Evolutionary conservation across 306 rosid genomes (phyloP).

Genomic region (Lupinus albus): DNA sequence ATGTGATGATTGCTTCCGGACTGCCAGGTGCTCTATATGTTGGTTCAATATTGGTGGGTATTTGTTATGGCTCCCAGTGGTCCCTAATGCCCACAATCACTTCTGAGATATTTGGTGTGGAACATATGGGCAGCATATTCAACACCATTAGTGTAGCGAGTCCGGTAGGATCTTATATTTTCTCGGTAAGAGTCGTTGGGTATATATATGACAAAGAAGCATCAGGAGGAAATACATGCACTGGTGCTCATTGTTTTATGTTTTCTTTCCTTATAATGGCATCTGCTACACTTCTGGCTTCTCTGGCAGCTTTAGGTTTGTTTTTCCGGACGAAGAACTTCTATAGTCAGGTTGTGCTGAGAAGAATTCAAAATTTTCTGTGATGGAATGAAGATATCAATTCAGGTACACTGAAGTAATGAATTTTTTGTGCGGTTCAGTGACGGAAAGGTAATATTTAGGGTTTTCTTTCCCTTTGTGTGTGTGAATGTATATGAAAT

Average conservation of each 20-base stretch:
- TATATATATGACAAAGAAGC: slow-evolving; percentile 69
- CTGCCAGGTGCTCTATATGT: slow-evolving; percentile 56
- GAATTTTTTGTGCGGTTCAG: slow-evolving; percentile 1
- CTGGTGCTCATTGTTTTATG: slow-evolving; percentile 61
- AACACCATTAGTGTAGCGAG: slow-evolving; percentile 67
- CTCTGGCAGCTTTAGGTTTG: slow-evolving; percentile 56
- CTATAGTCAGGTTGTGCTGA: slow-evolving; percentile 48
- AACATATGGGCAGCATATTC: slow-evolving; percentile 74
- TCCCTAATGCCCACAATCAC: slow-evolving; percentile 73
- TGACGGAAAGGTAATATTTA: neutral
- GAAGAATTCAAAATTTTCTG: slow-evolving; percentile 39
- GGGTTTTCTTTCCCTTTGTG: neutral
- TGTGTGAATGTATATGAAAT: neutral
- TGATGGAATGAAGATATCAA: slow-evolving; percentile 22
- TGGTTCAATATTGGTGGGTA: slow-evolving; percentile 69
- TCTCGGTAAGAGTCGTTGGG: slow-evolving; percentile 70
- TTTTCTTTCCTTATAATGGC: slow-evolving; percentile 62
- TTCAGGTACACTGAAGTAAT: slow-evolving; percentile 9
- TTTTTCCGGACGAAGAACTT: slow-evolving; percentile 57
- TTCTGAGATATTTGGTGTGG: slow-evolving; percentile 74
- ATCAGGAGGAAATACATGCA: slow-evolving; percentile 45
- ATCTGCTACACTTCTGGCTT: slow-evolving; percentile 52
- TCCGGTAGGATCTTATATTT: slow-evolving; percentile 70
- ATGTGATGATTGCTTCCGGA: slow-evolving; percentile 58
- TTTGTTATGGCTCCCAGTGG: slow-evolving; percentile 86